Base-by-base conservation (phyloP, 805 yeast genomes). In the Kuraishia molischiana region DNA sequence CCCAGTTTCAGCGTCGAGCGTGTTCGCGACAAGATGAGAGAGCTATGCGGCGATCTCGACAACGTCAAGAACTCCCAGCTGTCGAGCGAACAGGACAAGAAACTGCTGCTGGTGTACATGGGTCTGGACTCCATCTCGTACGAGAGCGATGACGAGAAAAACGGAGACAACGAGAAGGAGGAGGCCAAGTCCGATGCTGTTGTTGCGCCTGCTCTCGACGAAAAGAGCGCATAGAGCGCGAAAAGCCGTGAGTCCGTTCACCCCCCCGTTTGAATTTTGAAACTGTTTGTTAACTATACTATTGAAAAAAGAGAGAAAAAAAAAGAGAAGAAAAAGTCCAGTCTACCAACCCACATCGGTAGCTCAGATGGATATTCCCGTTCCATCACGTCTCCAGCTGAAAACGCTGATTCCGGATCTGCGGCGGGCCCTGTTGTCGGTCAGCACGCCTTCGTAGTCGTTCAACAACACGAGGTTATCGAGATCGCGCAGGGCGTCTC, bases 101-200 rank as follows among this genome's bases (percentile, higher is more conserved):
- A 58, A 37, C 44, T 58, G 43, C 44, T 58, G 54, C 40, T 58
- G 32, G 60, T 58, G n/a, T 58, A 58, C 41, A 56, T 56, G 59
- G 64, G 64, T 5, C 43, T 58, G 34, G 62, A 58, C 38, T 46
- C 60, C 3, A 58, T 58, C 32, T 47, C 57, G 24, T 58, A 58
- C 34, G 62, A 58, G 34, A 49, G 46, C 18, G 49, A 50, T 29
- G 56, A 52, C 17, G 49, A 44, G 19, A 41, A 24, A 17, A 29
- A 24, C 32, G 30, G 29, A 22, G 32, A 24, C 8, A 26, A 34
- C 4, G 36, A 24, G 18, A 21, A 8, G 14, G 37, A 20, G 35
- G n/a, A n/a, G 35, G 6, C 34, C 15, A 34, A 6, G n/a, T n/a
- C n/a, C n/a, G 29, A n/a, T 21, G 13, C n/a, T 21, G 30, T 31